Evolutionary conservation across 1,284 basidiomycete species (phyloP), one percentile per base, ranked within the genome.

Genomic region (Moesziomyces antarcticus): DNA sequence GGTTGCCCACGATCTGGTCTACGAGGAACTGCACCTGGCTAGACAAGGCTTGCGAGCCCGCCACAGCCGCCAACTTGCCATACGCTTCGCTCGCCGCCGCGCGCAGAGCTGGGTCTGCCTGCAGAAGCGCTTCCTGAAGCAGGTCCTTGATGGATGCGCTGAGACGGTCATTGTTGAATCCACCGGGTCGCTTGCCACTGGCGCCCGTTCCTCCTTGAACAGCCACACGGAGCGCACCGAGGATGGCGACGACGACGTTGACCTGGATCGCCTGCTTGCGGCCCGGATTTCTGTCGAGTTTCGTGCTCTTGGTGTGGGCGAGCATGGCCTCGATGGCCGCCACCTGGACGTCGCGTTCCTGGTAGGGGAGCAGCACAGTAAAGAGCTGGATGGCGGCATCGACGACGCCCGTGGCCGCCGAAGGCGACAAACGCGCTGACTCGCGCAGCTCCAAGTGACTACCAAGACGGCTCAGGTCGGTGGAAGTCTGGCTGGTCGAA

Each of bases 1-100:
- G 92, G 84, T 99, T 97, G 84, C 89, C 93, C 64, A 99, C 93
- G n/a, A 99, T 92, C 80, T 95, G 92, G 77, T 97, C 93, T 7
- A 99, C 94, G 11, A 97, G 88, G 77, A 90, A 91, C 82, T 97
- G 97, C 69, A 95, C 91, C 84, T 97, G 93, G 30, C 88, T 89
- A 0, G 93, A 92, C 56, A 98, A 87, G 86, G 95, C 96, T 44
- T 88, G 89, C 8, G 91, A 93, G 18, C 92, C 93, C 0, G 92
- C 93, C 14, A 97, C 86, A 62, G 90, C 91, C 1, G 93, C 91
- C 3, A 99, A 86, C 24, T 93, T 89, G 18, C 97, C 97, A 73
- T 98, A 90, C 0, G 92, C 90, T 84, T 97, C 94, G 70, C 93
- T 94, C n/a, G 92, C 90, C 0, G 91, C 90, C 21, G 88, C 88